Percentiles rank a stretch among this genome's conserved stretches.
Conservation (phyloP, 192 early-diverging fungal species). For the Piromyces finnis region DNA sequence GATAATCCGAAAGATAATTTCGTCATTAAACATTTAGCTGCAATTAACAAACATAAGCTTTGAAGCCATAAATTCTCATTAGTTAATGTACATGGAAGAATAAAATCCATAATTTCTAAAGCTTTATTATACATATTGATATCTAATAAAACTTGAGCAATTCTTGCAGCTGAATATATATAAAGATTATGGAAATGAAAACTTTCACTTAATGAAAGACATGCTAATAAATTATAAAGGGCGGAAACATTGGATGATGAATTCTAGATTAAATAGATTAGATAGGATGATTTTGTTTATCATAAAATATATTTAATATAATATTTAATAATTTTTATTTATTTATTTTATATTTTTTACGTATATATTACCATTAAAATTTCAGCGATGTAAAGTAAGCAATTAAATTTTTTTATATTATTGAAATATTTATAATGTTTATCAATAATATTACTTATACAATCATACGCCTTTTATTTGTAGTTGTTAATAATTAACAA, state of each 20-base stretch:
- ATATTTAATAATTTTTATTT: too few relatives aligned
- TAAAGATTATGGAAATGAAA: not conserved
- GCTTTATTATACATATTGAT: not conserved
- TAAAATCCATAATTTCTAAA: not conserved
- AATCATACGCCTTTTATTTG: not conserved
- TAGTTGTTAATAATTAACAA: too few relatives aligned
- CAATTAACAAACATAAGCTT: not conserved
- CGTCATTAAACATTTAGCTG: not conserved
- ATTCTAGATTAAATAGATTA: too few relatives aligned
- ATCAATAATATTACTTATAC: not conserved
- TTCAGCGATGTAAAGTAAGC: not conserved
- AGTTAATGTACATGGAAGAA: not conserved
- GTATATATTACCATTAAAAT: not conserved
- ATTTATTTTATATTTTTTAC: too few relatives aligned
- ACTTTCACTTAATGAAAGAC: not conserved
- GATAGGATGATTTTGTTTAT: too few relatives aligned
- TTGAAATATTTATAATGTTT: not conserved
- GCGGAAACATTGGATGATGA: not conserved
- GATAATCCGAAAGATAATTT: not conserved
- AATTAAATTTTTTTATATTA: not conserved
- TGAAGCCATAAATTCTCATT: not conserved
- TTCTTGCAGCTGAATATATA: not conserved
- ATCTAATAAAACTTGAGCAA: not conserved
- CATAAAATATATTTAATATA: too few relatives aligned
- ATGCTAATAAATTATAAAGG: not conserved